phyloP scores from a whole-genome alignment of 2,329 filamentous ascomycete species.

The Fusarium domesticum region DNA sequence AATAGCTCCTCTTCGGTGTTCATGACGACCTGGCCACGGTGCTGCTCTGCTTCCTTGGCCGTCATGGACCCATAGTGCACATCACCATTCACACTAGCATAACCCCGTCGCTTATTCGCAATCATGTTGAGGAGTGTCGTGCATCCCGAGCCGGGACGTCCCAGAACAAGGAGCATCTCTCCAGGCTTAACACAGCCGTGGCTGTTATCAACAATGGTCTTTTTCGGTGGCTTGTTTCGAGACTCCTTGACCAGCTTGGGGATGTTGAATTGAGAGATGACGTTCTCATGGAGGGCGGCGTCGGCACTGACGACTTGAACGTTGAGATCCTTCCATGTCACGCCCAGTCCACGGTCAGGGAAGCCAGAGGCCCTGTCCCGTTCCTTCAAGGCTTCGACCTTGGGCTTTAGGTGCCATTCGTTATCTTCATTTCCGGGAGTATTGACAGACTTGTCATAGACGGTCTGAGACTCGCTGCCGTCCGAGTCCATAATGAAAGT shows the following conservation, averaged over 20 bases:
- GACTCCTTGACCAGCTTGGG: constrained; percentile 51
- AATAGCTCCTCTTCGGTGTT: constrained; percentile 67
- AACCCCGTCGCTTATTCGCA: constrained; percentile 61
- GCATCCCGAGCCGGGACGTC: constrained; percentile 66
- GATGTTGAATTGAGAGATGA: constrained; percentile 57
- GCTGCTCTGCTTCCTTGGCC: constrained; percentile 48
- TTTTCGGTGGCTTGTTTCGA: constrained; percentile 54
- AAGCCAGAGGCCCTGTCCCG: constrained; percentile 45
- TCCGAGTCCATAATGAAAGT: constrained; percentile 29
- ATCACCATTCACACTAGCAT: constrained; percentile 55
- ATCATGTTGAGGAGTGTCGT: constrained; percentile 69
- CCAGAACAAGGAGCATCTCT: constrained; percentile 69
- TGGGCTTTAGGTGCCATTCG: constrained; percentile 49
- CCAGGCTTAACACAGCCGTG: constrained; percentile 70
- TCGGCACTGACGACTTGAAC: constrained; percentile 61
- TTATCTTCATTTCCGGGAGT: constrained; percentile 10
- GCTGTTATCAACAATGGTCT: constrained; percentile 62
- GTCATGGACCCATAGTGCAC: constrained; percentile 53
- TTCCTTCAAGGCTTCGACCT: constrained; percentile 43
- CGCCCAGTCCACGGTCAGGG: constrained; percentile 52
- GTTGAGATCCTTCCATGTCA: constrained; percentile 63
- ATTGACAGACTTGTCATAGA: constrained; percentile 18
- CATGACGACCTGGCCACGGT: constrained; percentile 59
- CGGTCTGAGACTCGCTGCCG: constrained; percentile 24
- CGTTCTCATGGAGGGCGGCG: constrained; percentile 63